Evolutionary conservation across 495 filamentous ascomycete species (phyloP).

Genomic region (Chlorociboria aeruginascens): DNA sequence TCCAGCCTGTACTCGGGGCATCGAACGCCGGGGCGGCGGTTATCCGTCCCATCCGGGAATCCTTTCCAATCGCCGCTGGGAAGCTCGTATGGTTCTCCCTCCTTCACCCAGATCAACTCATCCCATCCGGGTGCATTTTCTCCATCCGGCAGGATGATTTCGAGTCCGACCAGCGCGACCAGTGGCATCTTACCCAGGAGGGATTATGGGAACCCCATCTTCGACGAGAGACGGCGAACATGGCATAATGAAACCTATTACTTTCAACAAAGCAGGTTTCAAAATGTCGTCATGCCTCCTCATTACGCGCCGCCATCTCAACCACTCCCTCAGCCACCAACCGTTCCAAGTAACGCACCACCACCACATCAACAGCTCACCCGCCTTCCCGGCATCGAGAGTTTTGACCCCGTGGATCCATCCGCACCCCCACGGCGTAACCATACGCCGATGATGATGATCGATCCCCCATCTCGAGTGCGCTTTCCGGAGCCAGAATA

Average conservation of each 20-base stretch:
- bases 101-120: conserved; percentile 41
- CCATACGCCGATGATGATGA: conserved; percentile 56
- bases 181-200: not conserved
- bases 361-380: conserved; percentile 24
- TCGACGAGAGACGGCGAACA: conserved; percentile 53
- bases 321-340: conserved; percentile 43
- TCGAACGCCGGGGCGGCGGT: conserved; percentile 57
- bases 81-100: conserved; percentile 40
- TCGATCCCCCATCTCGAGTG: conserved; percentile 40
- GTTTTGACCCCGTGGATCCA: conserved; percentile 60
- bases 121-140: conserved; percentile 38
- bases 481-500: conserved; percentile 18
- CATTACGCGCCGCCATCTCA: conserved; percentile 39
- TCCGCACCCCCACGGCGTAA: conserved; percentile 50
- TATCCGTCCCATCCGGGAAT: conserved; percentile 72
- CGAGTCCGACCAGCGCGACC: conserved; percentile 60
- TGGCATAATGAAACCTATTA: conserved; percentile 73
- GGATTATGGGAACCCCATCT: too few relatives aligned
- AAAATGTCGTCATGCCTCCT: conserved; percentile 42
- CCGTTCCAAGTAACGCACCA: conserved; percentile 41
- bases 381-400: conserved; percentile 79
- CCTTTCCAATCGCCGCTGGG: conserved; percentile 61
- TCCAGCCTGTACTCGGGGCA: conserved; percentile 54
- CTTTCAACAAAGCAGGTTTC: conserved; percentile 30
- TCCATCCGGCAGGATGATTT: conserved; percentile 42